Conservation (phyloP, 805 yeast genomes). For the Teunomyces barrocoloradensis region DNA sequence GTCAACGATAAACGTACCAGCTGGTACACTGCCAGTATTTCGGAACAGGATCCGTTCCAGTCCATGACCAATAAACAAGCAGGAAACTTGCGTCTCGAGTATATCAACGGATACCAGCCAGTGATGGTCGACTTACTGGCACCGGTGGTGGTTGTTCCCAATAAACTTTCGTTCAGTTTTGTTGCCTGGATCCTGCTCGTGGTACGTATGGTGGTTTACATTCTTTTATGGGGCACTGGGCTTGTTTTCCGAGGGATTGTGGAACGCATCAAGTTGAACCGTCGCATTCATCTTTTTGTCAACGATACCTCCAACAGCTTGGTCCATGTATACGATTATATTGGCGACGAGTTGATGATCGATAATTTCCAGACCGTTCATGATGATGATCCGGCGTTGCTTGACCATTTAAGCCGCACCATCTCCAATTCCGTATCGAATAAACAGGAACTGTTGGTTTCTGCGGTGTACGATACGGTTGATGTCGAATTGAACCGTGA, state of each 20-base stretch:
- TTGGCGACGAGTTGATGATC: slow-evolving; percentile 12
- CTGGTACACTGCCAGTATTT: slow-evolving; percentile 80
- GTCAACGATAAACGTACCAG: slow-evolving; percentile 78
- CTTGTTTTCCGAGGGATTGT: slow-evolving; percentile 43
- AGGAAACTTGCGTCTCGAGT: slow-evolving; percentile 39
- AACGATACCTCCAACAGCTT: slow-evolving; percentile 26
- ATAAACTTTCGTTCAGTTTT: too few relatives aligned
- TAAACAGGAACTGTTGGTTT: slow-evolving; percentile 55
- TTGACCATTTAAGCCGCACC: slow-evolving; percentile 12
- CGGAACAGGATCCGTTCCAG: slow-evolving; percentile 57
- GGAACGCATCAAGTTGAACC: slow-evolving; percentile 32
- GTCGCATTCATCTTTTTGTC: slow-evolving; percentile 27
- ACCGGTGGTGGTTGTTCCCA: too few relatives aligned
- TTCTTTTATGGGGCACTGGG: slow-evolving; percentile 66
- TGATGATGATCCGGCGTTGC: slow-evolving; percentile 4
- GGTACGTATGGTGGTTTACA: slow-evolving; percentile 45
- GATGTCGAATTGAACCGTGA: slow-evolving; percentile 39
- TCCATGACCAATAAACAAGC: slow-evolving; percentile 45
- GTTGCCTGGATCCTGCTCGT: slow-evolving; percentile 44
- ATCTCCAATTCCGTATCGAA: slow-evolving; percentile 8
- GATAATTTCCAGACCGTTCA: not conserved
- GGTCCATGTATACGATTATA: slow-evolving; percentile 24
- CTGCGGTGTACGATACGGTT: slow-evolving; percentile 60
- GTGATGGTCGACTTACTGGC: slow-evolving; percentile 47
- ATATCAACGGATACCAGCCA: slow-evolving; percentile 53